phyloP scores from a whole-genome alignment of 2,329 filamentous ascomycete species.

The Phialophora tarda region DNA sequence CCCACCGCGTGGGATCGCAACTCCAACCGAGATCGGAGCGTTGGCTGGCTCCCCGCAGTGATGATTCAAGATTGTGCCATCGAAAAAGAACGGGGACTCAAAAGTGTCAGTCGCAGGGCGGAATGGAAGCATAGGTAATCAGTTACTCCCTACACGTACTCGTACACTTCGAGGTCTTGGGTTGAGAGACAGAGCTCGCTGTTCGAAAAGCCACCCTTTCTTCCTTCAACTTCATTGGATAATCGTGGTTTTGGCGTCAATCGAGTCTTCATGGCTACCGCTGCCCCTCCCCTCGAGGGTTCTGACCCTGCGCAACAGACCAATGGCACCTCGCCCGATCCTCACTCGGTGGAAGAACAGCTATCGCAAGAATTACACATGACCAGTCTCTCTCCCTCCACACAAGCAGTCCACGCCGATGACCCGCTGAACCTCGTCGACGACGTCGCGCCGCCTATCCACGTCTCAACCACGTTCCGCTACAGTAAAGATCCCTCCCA shows the following conservation, averaged over 20 bases:
- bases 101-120: background rate
- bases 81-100: background rate
- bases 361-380: conserved; percentile 23
- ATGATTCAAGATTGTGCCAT: background rate
- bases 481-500: conserved; percentile 74
- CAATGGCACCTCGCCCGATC: conserved; percentile 1
- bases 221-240: background rate
- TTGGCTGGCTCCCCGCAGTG: background rate
- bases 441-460: conserved; percentile 86
- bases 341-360: conserved; percentile 15
- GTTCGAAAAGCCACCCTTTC: background rate
- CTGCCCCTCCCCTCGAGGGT: background rate
- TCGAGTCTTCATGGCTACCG: background rate
- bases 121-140: background rate
- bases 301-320: background rate
- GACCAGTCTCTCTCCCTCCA: conserved; percentile 57
- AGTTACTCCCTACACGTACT: background rate
- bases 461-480: conserved; percentile 89
- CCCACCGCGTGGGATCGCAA: background rate
- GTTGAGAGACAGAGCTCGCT: background rate
- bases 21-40: background rate
- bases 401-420: conserved; percentile 80
- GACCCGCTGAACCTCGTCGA: conserved; percentile 73
- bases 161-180: background rate
- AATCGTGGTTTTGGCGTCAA: background rate